Evolutionary conservation across 371 early-diverging fungal genomes (phyloP).

Genomic region (Mycotypha africana): DNA sequence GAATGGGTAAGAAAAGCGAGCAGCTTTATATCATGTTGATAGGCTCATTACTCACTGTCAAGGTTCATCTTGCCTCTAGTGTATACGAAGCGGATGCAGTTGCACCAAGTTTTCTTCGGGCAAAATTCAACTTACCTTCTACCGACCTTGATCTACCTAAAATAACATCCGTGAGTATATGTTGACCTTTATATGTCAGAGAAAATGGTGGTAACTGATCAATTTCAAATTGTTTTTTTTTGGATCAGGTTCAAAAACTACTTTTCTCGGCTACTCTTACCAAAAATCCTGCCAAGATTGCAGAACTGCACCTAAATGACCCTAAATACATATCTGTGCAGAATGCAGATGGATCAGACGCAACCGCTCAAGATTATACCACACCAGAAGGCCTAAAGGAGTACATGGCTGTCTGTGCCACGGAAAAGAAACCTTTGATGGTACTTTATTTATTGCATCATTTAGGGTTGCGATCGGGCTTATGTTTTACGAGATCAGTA

Average conservation of each 20-base stretch:
- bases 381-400: slow-evolving; percentile 68
- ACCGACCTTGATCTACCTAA: slow-evolving; percentile 54
- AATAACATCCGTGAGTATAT: slow-evolving; percentile 38
- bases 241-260: slow-evolving; percentile 68
- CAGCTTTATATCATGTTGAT: no score
- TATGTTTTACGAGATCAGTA: slow-evolving; percentile 87
- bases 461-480: slow-evolving; percentile 55
- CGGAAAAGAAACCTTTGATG: slow-evolving; percentile 68
- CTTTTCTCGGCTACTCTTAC: slow-evolving; percentile 94
- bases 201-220: no score
- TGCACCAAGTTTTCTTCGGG: slow-evolving; percentile 46
- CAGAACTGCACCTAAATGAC: slow-evolving; percentile 70
- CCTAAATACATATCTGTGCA: slow-evolving; percentile 73
- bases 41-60: no score
- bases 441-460: slow-evolving; percentile 74
- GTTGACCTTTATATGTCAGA: no score
- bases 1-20: slow-evolving; percentile 19
- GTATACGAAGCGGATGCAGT: slow-evolving; percentile 50
- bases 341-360: slow-evolving; percentile 28
- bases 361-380: slow-evolving; percentile 40
- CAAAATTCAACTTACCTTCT: slow-evolving; percentile 36
- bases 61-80: no score
- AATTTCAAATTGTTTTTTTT: background rate
- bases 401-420: slow-evolving; percentile 57
- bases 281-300: slow-evolving; percentile 88